Base-by-base conservation (phyloP, 2,329 filamentous ascomycete species). In the Colletotrichum sp. region DNA sequence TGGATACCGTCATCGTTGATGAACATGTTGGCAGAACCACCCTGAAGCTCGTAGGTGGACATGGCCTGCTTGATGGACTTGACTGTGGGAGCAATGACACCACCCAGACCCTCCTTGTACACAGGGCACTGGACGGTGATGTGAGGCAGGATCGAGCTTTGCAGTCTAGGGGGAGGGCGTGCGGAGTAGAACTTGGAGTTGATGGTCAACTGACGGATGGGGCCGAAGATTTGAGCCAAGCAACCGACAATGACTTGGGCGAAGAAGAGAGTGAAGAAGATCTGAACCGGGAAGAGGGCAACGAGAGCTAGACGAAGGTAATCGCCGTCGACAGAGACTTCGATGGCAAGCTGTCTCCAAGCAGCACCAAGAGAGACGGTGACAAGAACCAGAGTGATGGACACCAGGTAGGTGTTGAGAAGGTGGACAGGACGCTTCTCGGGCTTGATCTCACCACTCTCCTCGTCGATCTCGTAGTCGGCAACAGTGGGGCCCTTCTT, bases 171-270 rank as follows among this genome's bases (percentile, higher is more conserved):
- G 2, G 93, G 92, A 11, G 93, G 89, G n/a, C 89, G 87, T 2
- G 94, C 95, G 0, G 95, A 96, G 85, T 94, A 97, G 86, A 93
- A 96, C 83, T 94, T 94, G 81, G 94, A 95, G 88, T 97, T 97
- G 80, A 90, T 86, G 36, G 89, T 91, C 83, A 96, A 88, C 82
- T 96, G 94, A 64, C 90, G 90, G 72, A 96, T 91, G 1, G 95
- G 94, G 7, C 95, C 95, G 74, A 96, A 91, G 78, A 94, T 91
- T 82, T 96, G 94, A 4, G 93, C 92, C 80, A 96, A 83, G 81
- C 93, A 95, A 76, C 94, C 94, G 68, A 96, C 87, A 74, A 96
- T 93, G 80, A 95, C 94, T 83, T 96, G 94, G 27, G 89, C 92
- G 82, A 96, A 96, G 87, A 96, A 95, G 80, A 96, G 89, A 4